Base-by-base conservation (phyloP, 345 rosid genomes). In the Odontarrhena argentea region DNA sequence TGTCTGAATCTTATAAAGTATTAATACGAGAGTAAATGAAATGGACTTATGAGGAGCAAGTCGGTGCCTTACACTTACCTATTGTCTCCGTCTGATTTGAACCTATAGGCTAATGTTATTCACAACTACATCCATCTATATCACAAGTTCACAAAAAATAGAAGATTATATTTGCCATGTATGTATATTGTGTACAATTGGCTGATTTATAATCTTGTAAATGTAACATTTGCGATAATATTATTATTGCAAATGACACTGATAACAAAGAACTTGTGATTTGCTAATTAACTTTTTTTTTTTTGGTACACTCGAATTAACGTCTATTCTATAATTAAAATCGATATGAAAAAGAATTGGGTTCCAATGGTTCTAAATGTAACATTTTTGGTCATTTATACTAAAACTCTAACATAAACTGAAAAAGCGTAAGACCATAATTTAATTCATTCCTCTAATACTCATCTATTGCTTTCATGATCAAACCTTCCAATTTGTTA, bases 41-140 rank as follows among this genome's bases (percentile, higher is more conserved):
- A 73, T 65, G 45, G 77, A 73, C 77, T 45, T 51, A 66, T 57
- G 77, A 66, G 67, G 34, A 52, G n/a, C 51, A 59, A 18, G 77
- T 73, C 72, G 77, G 77, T 73, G 76, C 71, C 77, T 73, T 66
- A 66, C 77, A 66, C 34, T 51, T 51, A 45, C 63, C 37, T 35
- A 44, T 52, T 66, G 77, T 73, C 77, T 45, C 55, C 51, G 44
- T 66, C 72, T 73, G 68, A 66, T 66, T 15, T 73, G 50, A 73
- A 65, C 76, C 50, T 35, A 36, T 65, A 59, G 55, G 28, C 55
- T 65, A 58, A 65, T n/a, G 43, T 28, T 50, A 26, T 58, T 73
- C 71, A 71, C 75, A 71, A 63, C 15, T 44, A 32, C 36, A 32
- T 32, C 5, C 2, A 18, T 51, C 12, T 59, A 42, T 24, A 22